A percentile compares a stretch with the other conserved stretches of the same genome.
Conservation (phyloP, 441 rosid genomes). For the Populus hybrid region DNA sequence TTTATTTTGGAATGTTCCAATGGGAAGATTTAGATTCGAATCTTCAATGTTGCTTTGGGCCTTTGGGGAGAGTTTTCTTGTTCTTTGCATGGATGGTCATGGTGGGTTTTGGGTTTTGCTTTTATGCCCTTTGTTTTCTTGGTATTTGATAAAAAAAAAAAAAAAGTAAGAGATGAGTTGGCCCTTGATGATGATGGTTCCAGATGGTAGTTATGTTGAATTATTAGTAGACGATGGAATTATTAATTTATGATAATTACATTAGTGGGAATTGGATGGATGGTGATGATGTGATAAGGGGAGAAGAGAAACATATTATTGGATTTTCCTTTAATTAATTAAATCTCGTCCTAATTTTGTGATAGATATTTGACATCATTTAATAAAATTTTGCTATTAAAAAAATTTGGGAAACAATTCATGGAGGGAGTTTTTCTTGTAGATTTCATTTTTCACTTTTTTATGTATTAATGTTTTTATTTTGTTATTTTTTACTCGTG, state of each 20-base stretch:
- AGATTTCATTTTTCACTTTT: too few species aligned
- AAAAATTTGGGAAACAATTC: neutral
- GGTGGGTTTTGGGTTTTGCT: neutral
- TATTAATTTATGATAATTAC: too few species aligned
- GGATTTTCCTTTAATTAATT: neutral
- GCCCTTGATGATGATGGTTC: neutral
- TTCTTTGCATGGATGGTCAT: neutral
- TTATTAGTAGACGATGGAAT: neutral
- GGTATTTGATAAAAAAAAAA: neutral
- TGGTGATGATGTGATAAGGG: neutral
- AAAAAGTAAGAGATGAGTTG: neutral
- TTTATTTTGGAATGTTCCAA: conserved; percentile 60
- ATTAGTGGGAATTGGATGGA: neutral
- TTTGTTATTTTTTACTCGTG: neutral
- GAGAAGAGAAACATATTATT: neutral
- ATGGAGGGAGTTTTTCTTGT: neutral
- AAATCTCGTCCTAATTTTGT: too few species aligned
- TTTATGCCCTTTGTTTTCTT: neutral
- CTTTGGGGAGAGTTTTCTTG: too few species aligned
- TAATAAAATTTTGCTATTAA: too few species aligned
- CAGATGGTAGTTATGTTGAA: too few species aligned
- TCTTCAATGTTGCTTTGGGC: neutral
- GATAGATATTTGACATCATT: too few species aligned
- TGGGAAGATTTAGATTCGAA: conserved; percentile 61
- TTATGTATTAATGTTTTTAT: too few species aligned